Conservation (phyloP, 2,329 filamentous ascomycete genomes). For the Neurospora crassa region DNA sequence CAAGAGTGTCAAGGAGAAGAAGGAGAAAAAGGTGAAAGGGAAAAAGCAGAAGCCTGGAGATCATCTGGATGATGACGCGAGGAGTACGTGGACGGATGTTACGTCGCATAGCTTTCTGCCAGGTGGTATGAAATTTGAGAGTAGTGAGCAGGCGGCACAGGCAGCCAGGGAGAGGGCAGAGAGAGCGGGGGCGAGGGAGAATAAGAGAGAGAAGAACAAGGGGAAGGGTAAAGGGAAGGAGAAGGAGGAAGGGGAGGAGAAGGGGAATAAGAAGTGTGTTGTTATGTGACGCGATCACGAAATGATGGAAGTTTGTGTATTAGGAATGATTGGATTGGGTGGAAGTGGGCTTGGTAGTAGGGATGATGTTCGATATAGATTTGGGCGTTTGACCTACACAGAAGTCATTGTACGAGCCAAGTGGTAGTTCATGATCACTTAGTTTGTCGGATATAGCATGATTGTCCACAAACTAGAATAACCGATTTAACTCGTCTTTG, state of each 20-base stretch:
- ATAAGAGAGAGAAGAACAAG: slow-evolving; percentile 1
- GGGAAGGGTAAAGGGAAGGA: not conserved
- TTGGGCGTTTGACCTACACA: not conserved
- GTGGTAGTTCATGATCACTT: not conserved
- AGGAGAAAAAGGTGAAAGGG: slow-evolving; percentile 24
- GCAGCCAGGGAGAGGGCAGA: not conserved
- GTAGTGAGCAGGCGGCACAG: not conserved
- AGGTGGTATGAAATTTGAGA: slow-evolving; percentile 5
- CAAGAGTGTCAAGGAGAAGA: slow-evolving; percentile 25
- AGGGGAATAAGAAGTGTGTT: slow-evolving; percentile 14
- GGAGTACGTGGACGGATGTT: slow-evolving; percentile 25
- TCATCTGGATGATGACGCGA: slow-evolving; percentile 27
- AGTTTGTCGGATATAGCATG: too few species aligned
- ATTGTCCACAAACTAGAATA: not conserved
- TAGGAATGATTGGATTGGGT: not conserved
- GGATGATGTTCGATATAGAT: not conserved
- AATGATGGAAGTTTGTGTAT: not conserved
- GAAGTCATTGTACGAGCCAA: not conserved
- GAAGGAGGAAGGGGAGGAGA: not conserved
- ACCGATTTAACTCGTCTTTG: not conserved
- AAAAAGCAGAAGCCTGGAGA: slow-evolving; percentile 24
- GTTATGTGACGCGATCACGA: slow-evolving; percentile 15
- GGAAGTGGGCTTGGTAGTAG: not conserved
- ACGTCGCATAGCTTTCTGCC: slow-evolving; percentile 11
- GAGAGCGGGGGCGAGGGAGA: slow-evolving; percentile 2